These are phyloP conservation scores for Venturia effusa DNA, from an alignment of 2,329 filamentous ascomycete species.

Conservation along the genomic window DNA sequence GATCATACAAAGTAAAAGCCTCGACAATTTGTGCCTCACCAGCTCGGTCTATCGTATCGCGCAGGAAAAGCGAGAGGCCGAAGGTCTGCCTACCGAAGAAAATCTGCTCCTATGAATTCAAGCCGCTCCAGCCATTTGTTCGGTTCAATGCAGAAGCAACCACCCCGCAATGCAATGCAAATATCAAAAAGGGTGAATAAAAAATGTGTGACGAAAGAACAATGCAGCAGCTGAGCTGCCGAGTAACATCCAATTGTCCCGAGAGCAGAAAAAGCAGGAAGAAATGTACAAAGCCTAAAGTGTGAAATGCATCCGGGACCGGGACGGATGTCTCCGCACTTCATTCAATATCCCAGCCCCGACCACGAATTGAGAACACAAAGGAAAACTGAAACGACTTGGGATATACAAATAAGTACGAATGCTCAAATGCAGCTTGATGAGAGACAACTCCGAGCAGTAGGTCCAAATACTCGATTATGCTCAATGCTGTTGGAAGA, in stretches of 20 bases:
- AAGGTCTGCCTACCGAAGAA: background rate
- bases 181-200: background rate
- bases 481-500: background rate
- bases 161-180: conserved; percentile 1
- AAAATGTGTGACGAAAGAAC: background rate
- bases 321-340: background rate
- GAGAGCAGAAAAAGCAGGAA: background rate
- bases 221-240: background rate
- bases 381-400: background rate
- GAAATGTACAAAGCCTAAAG: background rate
- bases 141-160: background rate
- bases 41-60: background rate
- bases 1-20: background rate
- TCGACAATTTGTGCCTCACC: background rate
- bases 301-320: background rate
- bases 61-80: background rate
- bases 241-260: background rate
- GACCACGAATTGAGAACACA: background rate
- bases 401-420: background rate
- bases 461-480: background rate
- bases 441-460: background rate
- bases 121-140: background rate
- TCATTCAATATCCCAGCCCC: background rate
- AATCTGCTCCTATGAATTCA: background rate
- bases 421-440: background rate